These are phyloP conservation scores for Gentiana macrophylla DNA, from an alignment of 257 asterid genomes.

Conservation along the genomic window DNA sequence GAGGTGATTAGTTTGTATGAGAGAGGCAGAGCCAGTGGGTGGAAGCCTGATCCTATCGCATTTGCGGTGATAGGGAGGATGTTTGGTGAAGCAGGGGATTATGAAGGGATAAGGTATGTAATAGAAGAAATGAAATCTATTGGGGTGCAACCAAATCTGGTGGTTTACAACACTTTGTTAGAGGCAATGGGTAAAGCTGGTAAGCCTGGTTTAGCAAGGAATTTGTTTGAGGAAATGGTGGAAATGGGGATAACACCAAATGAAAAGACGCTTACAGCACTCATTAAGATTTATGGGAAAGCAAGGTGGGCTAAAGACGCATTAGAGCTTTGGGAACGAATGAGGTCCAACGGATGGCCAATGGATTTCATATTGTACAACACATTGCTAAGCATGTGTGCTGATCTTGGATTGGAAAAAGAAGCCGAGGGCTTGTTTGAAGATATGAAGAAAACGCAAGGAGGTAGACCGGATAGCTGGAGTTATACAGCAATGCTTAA, in stretches of 20 bases:
- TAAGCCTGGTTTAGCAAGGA: constrained; percentile 81
- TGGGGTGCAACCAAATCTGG: constrained; percentile 70
- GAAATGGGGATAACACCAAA: constrained; percentile 60
- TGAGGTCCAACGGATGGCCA: constrained; percentile 81
- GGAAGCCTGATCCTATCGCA: constrained; percentile 84
- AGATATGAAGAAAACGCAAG: constrained; percentile 62
- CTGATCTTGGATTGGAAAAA: constrained; percentile 83
- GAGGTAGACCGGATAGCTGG: constrained; percentile 67
- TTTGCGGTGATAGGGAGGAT: constrained; percentile 69
- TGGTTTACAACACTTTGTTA: constrained; percentile 71
- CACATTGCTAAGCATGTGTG: constrained; percentile 89
- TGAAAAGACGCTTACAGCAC: constrained; percentile 68
- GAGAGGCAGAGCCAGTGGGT: constrained; percentile 85
- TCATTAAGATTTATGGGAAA: constrained; percentile 83
- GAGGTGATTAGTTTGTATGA: constrained; percentile 86
- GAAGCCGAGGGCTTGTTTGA: constrained; percentile 69
- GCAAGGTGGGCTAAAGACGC: constrained; percentile 96
- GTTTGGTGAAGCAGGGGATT: constrained; percentile 92
- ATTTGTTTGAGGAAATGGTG: constrained; percentile 83
- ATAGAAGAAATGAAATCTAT: constrained; percentile 76
- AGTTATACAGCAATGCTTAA: constrained; percentile 90
- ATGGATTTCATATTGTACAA: constrained; percentile 76
- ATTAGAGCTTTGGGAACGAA: constrained; percentile 75
- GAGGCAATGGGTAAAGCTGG: constrained; percentile 90
- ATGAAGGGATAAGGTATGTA: constrained; percentile 76